Base-by-base conservation (phyloP, 1,284 basidiomycete genomes). In the Fomitopsis schrenkii region DNA sequence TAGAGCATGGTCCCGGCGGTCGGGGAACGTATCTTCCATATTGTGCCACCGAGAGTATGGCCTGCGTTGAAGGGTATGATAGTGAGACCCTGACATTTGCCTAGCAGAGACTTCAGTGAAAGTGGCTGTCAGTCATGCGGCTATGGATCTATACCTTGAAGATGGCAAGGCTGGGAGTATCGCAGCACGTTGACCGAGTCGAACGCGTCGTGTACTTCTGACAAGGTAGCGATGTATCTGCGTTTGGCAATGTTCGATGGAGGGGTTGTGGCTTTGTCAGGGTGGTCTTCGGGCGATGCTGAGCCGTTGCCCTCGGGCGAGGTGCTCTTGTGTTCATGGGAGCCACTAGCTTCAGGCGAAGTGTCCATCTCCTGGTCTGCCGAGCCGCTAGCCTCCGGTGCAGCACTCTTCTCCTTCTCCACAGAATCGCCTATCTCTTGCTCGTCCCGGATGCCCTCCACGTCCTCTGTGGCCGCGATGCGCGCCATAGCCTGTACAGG, bases 21-120 rank as follows among this genome's bases (percentile, higher is more conserved):
- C 1, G 97, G 96, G 1, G 95, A 98, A 42, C 97, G 90, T 63
- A 99, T 91, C 74, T 98, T 98, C 96, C 96, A 99, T 66, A 99
- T 92, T 2, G 96, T 95, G 55, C 97, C 97, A 67, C 97, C 97
- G 19, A 99, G 85, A 0, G 94, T 94, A 74, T 98, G 96, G 0
- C 97, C 97, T 12, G 95, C 93, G 66, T 93, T 93, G 79, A 97
- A 98, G 0, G 97, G 96, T 17, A 96, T 97, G 64, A 99, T 91
- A 0, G 97, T 97, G 65, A 98, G 80, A 57, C 93, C 93, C 71
- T 94, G 93, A 67, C 91, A 91, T 76, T 93, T 93, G 54, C 93
- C 93, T 94, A 71, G 41, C 59, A 26, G 22, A 57, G 22, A n/a
- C 22, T 66, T 48, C 14, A 56, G 45, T 30, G 26, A 19, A 46